Base-by-base conservation (phyloP, 106 monocot genomes). In the Dactylorhiza incarnata region DNA sequence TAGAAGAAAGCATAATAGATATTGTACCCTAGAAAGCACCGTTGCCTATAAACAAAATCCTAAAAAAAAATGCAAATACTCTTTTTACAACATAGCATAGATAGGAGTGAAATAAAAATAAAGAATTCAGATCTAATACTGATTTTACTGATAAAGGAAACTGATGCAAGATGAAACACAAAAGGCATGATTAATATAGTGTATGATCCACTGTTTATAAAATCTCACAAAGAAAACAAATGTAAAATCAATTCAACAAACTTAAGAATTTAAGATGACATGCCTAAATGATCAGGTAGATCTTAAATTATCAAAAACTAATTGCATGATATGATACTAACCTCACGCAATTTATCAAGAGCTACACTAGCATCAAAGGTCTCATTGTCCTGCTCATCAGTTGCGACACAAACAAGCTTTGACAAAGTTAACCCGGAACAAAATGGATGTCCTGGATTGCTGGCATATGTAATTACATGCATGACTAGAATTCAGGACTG, bases 331-430 rank as follows among this genome's bases (percentile, higher is more conserved):
- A 74, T 55, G 51, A 50, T 54, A 43, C 82, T 74, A 61, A 99
- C 99, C 91, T 99, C 94, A 1, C 89, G 86, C 65, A 99, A 73
- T 73, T 89, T 99, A 80, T 99, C 99, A 53, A 99, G 78, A 37
- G 91, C 94, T 58, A 87, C 94, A 88, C 99, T 94, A n/a, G 99
- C 85, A 85, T 91, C 91, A 86, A 99, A 99, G 71, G 94, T 94
- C 76, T 99, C 99, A 85, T 94, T 94, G 10, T 91, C 94, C 26
- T 89, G 66, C 82, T 91, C 99, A 85, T 99, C 99, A 55, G 82
- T 90, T 45, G 99, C 94, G 71, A 99, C 87, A 16, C 91, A 94
- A 78, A 94, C 94, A 78, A 99, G 91, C 73, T 88, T 94, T 77
- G 94, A 87, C 53, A 99, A 89, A 51, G 94, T 99, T 63, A 94